phyloP scores from a whole-genome alignment of 2,329 filamentous ascomycete species.

The Penicillium sp. region DNA sequence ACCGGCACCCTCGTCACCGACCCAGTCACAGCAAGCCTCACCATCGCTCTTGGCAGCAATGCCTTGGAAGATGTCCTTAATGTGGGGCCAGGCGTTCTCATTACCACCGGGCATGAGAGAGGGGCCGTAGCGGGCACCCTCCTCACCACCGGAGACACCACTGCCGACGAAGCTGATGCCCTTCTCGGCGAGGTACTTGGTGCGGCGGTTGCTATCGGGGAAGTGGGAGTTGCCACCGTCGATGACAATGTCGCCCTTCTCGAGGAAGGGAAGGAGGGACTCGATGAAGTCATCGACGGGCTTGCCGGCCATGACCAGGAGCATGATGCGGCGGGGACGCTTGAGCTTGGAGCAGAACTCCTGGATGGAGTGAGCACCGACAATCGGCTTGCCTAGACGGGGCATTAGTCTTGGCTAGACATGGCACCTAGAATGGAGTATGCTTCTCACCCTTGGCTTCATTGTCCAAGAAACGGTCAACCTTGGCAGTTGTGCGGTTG shows the following conservation, averaged over 20 bases:
- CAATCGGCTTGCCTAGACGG: slow-evolving; percentile 71
- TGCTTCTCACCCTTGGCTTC: slow-evolving; percentile 66
- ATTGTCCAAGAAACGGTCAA: slow-evolving; percentile 87
- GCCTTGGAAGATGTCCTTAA: slow-evolving; percentile 98
- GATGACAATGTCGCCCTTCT: slow-evolving; percentile 94
- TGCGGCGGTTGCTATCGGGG: slow-evolving; percentile 97
- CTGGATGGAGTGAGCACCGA: slow-evolving; percentile 87
- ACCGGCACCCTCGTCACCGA: slow-evolving; percentile 97
- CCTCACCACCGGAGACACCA: slow-evolving; percentile 98
- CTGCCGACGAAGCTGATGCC: slow-evolving; percentile 92
- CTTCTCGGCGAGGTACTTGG: slow-evolving; percentile 78
- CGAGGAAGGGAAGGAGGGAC: slow-evolving; percentile 75
- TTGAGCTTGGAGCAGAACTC: slow-evolving; percentile 97
- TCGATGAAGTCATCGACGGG: slow-evolving; percentile 99
- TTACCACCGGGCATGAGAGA: slow-evolving; percentile 99
- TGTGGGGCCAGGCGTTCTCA: slow-evolving; percentile 94
- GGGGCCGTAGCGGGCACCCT: slow-evolving; percentile 95
- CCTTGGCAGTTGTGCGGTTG: slow-evolving; percentile 98
- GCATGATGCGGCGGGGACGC: slow-evolving; percentile 93
- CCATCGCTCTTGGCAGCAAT: slow-evolving; percentile 96
- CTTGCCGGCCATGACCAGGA: slow-evolving; percentile 97
- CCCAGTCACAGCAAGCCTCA: slow-evolving; percentile 99
- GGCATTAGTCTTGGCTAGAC: too few relatives aligned
- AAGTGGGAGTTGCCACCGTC: slow-evolving; percentile 99
- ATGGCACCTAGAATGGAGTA: background rate